Percentiles rank a stretch among this genome's conserved stretches.
Evolutionary conservation across 2,329 filamentous ascomycete genomes (phyloP).

Genomic region (Chaetomium sp.): DNA sequence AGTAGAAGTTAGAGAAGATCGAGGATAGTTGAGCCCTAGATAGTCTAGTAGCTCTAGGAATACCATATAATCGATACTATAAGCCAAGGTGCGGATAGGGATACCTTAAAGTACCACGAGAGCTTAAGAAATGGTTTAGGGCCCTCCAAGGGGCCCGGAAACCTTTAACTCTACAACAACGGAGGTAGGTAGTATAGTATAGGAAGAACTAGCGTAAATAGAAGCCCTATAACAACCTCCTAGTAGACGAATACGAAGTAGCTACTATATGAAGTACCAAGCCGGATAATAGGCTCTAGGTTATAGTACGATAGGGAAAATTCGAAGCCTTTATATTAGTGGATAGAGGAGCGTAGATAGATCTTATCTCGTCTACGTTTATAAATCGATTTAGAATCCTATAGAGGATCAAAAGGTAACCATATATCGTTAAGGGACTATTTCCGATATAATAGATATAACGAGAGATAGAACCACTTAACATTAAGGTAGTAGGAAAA

Average conservation of each 20-base stretch:
- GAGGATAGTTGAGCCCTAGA: neutral
- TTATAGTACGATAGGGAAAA: neutral
- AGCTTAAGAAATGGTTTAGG: neutral
- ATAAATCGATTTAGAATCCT: too few relatives aligned
- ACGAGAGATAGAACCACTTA: too few relatives aligned
- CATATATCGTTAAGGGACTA: too few relatives aligned
- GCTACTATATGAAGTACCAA: neutral
- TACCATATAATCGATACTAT: neutral
- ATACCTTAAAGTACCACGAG: too few relatives aligned
- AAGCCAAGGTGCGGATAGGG: neutral
- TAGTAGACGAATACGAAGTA: neutral
- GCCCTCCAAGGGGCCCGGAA: neutral
- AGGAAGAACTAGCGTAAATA: too few relatives aligned
- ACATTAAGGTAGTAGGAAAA: too few relatives aligned
- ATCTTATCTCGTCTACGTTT: too few relatives aligned
- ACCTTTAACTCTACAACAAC: neutral
- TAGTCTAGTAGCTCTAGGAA: neutral
- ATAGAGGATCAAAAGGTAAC: too few relatives aligned
- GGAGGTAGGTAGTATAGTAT: too few relatives aligned
- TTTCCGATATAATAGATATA: neutral
- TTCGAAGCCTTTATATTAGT: neutral
- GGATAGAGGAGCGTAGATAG: too few relatives aligned
- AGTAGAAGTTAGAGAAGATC: too few relatives aligned
- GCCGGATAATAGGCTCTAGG: neutral
- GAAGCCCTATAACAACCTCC: neutral